A percentile compares a stretch with the other conserved stretches of the same genome.
phyloP scores from a whole-genome alignment of 495 filamentous ascomycete species.

The Neurospora hispaniola region DNA sequence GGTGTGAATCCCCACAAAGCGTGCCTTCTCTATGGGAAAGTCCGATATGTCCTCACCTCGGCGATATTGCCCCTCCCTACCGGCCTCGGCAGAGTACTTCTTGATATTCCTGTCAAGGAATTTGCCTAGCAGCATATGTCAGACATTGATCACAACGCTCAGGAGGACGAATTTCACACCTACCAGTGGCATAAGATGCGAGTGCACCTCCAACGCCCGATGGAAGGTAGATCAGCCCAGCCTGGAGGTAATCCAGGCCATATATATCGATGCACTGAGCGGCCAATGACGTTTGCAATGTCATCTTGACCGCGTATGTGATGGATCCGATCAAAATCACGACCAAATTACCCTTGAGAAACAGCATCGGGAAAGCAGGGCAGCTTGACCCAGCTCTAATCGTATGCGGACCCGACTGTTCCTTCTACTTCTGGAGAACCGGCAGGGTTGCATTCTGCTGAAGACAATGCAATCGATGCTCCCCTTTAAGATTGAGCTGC shows the following conservation, averaged over 20 bases:
- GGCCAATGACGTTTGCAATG: not conserved
- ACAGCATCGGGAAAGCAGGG: not conserved
- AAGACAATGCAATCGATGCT: too few relatives aligned
- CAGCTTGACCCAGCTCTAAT: too few relatives aligned
- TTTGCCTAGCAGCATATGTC: not conserved
- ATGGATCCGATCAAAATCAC: conserved; percentile 1
- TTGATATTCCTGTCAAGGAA: not conserved
- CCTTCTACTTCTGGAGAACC: too few relatives aligned
- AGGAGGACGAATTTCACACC: not conserved
- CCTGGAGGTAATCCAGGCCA: not conserved
- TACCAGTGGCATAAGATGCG: not conserved
- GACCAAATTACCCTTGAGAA: not conserved
- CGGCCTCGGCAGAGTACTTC: not conserved
- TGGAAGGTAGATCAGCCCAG: not conserved
- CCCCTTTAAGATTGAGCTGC: too few relatives aligned
- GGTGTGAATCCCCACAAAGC: not conserved
- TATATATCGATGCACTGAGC: conserved; percentile 1
- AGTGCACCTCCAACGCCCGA: not conserved
- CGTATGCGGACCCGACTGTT: too few relatives aligned
- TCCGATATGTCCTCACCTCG: not conserved
- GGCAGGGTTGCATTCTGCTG: too few relatives aligned
- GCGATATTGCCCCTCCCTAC: not conserved
- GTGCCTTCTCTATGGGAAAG: not conserved
- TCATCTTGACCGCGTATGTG: conserved; percentile 10
- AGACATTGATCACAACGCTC: not conserved